Evolutionary conservation across 768 basidiomycete species (phyloP).

Genomic region (Rhodotorula graminis): DNA sequence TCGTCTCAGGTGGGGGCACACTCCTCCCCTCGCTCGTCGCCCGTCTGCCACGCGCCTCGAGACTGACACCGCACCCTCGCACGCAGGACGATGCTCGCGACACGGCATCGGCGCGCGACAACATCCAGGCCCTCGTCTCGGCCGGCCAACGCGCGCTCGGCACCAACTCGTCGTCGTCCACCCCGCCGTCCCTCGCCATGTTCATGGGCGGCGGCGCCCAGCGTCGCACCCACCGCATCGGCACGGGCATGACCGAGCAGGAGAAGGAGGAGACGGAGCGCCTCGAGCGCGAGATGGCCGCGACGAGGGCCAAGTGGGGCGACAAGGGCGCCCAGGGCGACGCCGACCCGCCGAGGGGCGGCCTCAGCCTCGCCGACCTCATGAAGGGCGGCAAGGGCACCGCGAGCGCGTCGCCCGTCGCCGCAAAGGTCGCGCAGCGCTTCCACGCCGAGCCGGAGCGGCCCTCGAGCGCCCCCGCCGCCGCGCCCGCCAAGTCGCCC

Average conservation of each 20-base stretch:
- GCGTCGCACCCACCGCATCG: conserved; percentile 17
- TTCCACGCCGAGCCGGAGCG: not conserved
- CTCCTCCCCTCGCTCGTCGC: not conserved
- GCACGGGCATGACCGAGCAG: conserved; percentile 17
- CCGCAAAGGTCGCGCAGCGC: conserved; percentile 22
- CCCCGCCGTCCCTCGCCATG: conserved; percentile 23
- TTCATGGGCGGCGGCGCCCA: conserved; percentile 31
- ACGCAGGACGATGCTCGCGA: conserved; percentile 27
- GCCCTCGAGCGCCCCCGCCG: not conserved
- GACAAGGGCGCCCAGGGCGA: conserved; percentile 4
- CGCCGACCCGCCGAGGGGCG: not conserved
- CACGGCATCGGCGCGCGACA: conserved; percentile 21
- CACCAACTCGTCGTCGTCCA: conserved; percentile 3
- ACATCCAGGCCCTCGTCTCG: conserved; percentile 30
- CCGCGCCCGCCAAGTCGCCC: not conserved
- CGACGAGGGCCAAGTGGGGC: conserved; percentile 21
- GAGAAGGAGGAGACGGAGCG: conserved; percentile 27
- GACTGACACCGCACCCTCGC: too few species aligned
- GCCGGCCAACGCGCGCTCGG: not conserved
- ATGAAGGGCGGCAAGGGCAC: conserved; percentile 9
- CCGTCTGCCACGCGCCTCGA: too few species aligned
- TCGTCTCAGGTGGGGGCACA: not conserved
- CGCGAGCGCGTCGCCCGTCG: conserved; percentile 9
- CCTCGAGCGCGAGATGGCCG: conserved; percentile 35
- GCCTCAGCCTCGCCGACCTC: conserved; percentile 21